Conservation (phyloP, 2,329 filamentous ascomycete species). For the Venturia oleaginea region DNA sequence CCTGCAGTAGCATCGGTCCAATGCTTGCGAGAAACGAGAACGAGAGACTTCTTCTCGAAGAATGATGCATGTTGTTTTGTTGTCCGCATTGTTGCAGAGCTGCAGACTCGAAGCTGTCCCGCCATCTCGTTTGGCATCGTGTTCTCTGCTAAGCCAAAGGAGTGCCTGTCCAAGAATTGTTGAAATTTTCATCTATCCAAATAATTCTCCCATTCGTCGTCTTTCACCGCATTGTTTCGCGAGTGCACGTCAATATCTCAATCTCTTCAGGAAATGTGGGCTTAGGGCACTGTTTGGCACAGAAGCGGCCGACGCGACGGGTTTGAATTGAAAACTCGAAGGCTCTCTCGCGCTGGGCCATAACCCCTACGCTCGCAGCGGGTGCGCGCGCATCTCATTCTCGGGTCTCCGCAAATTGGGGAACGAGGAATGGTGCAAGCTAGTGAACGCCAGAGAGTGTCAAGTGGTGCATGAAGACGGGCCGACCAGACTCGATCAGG, state of each 20-base stretch:
- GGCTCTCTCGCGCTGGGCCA: background rate
- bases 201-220: background rate
- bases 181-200: background rate
- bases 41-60: background rate
- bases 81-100: background rate
- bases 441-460: background rate
- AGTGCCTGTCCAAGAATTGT: background rate
- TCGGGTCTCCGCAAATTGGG: conserved; percentile 9
- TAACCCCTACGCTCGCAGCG: background rate
- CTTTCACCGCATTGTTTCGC: conserved; percentile 1
- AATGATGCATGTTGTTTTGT: background rate
- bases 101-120: background rate
- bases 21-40: background rate
- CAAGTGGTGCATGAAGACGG: conserved; percentile 5
- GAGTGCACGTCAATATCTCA: background rate
- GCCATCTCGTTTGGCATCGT: background rate
- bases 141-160: background rate
- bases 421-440: background rate
- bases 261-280: background rate
- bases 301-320: background rate
- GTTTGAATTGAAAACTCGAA: background rate
- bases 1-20: conserved; percentile 4
- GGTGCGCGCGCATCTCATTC: background rate
- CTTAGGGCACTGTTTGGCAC: background rate
- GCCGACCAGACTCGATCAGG: background rate